A percentile compares a stretch with the other conserved stretches of the same genome.
Evolutionary conservation across 2,329 filamentous ascomycete genomes (phyloP).

Genomic region (Curvularia lunata): DNA sequence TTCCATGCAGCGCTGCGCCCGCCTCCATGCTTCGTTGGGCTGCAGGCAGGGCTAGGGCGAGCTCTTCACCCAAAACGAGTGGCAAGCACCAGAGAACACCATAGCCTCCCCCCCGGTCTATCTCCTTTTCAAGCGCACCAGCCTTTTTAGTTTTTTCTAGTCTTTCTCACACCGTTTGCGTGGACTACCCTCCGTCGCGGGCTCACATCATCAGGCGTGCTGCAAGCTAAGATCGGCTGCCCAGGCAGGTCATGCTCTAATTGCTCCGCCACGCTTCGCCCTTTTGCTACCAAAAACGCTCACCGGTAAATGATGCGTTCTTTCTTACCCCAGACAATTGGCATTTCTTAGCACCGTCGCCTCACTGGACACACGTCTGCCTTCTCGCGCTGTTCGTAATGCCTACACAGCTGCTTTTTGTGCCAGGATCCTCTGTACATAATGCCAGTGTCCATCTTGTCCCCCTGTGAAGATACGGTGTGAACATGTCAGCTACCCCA

Average conservation of each 20-base stretch:
- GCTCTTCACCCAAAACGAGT: neutral
- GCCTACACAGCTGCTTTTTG: slow-evolving; percentile 6
- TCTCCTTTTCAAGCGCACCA: neutral
- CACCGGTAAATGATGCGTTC: slow-evolving; percentile 24
- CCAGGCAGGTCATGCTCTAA: slow-evolving; percentile 12
- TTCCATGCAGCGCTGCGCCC: neutral
- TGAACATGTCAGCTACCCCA: slow-evolving; percentile 44
- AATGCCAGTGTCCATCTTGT: slow-evolving; percentile 12
- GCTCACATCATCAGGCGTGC: neutral
- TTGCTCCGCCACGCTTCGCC: slow-evolving; percentile 5
- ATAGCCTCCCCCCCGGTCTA: neutral
- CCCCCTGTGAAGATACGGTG: slow-evolving; percentile 36
- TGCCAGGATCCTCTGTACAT: slow-evolving; percentile 11
- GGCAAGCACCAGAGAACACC: neutral
- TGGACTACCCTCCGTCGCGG: neutral
- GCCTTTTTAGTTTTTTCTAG: neutral
- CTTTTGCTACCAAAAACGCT: slow-evolving; percentile 14
- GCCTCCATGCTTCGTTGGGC: slow-evolving; percentile 1
- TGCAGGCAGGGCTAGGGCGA: neutral
- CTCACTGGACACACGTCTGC: slow-evolving; percentile 19
- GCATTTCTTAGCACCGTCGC: slow-evolving; percentile 13
- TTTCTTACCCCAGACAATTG: slow-evolving; percentile 8
- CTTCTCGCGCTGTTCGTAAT: slow-evolving; percentile 14
- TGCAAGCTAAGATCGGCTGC: neutral
- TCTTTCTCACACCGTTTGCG: neutral